These are phyloP conservation scores for Podospora pseudoanserina DNA, from an alignment of 495 filamentous ascomycete species.

Conservation along the genomic window DNA sequence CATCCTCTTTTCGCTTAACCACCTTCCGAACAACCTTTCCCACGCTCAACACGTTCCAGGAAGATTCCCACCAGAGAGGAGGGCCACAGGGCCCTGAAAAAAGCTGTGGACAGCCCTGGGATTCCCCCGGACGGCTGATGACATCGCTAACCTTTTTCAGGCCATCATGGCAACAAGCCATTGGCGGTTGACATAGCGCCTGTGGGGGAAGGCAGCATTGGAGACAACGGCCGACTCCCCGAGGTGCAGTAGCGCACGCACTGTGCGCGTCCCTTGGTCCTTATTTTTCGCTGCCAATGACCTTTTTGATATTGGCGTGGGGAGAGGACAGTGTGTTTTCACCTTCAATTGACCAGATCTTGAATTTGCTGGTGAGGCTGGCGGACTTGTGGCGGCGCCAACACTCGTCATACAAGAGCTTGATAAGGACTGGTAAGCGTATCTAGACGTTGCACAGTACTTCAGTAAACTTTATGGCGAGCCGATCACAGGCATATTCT, in stretches of 20 bases:
- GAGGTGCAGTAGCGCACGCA: neutral
- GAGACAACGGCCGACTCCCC: conserved; percentile 16
- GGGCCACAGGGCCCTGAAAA: neutral
- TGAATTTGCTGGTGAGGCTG: neutral
- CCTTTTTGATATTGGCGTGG: neutral
- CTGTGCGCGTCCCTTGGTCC: conserved; percentile 6
- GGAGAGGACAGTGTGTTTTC: neutral
- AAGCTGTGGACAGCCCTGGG: neutral
- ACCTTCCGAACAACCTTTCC: no score
- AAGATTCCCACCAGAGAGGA: neutral
- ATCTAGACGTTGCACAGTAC: neutral
- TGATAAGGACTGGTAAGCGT: neutral
- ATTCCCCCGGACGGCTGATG: neutral
- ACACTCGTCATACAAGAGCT: neutral
- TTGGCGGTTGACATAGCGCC: neutral
- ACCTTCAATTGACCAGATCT: neutral
- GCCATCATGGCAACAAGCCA: conserved; percentile 2
- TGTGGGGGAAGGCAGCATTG: conserved; percentile 11
- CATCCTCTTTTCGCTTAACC: neutral
- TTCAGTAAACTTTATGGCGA: neutral
- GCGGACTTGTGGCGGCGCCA: neutral
- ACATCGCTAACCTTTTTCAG: conserved; percentile 1
- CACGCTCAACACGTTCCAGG: neutral
- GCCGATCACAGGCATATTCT: neutral
- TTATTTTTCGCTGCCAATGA: neutral